phyloP scores from a whole-genome alignment of 2,329 filamentous ascomycete species.

The Diaporthe citriasiana region DNA sequence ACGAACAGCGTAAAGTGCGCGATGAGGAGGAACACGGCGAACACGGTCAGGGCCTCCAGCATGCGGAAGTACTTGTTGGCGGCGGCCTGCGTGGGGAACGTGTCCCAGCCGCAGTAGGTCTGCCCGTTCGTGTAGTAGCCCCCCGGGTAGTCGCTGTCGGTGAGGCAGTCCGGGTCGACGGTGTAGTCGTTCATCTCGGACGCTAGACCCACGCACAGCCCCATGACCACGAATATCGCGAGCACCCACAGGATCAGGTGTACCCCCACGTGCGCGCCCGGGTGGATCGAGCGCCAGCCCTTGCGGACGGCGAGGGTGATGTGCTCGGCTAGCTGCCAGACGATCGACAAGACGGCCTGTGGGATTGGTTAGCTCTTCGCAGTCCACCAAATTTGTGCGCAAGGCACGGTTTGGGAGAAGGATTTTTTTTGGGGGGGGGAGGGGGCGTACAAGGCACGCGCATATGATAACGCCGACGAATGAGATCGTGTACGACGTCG shows the following conservation, averaged over 20 bases:
- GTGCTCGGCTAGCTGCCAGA: conserved; percentile 58
- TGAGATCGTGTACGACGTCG: background rate
- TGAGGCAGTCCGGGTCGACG: conserved; percentile 42
- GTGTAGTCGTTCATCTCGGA: conserved; percentile 47
- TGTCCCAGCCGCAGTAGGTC: conserved; percentile 40
- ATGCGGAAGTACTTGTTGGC: conserved; percentile 34
- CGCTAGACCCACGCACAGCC: conserved; percentile 55
- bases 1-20: conserved; percentile 43
- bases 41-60: conserved; percentile 44
- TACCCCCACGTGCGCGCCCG: conserved; percentile 59
- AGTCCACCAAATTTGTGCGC: background rate
- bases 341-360: conserved; percentile 53
- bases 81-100: conserved; percentile 28
- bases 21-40: conserved; percentile 42
- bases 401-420: background rate
- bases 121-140: conserved; percentile 33
- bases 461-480: conserved; percentile 29
- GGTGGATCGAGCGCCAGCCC: conserved; percentile 55
- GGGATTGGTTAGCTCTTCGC: background rate
- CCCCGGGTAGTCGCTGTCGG: background rate
- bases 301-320: conserved; percentile 53
- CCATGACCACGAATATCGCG: conserved; percentile 50
- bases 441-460: background rate
- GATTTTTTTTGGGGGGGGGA: background rate
- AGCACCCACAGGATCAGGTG: conserved; percentile 59